phyloP scores from a whole-genome alignment of 1,284 basidiomycete genomes.

The Meripilus lineatus region DNA sequence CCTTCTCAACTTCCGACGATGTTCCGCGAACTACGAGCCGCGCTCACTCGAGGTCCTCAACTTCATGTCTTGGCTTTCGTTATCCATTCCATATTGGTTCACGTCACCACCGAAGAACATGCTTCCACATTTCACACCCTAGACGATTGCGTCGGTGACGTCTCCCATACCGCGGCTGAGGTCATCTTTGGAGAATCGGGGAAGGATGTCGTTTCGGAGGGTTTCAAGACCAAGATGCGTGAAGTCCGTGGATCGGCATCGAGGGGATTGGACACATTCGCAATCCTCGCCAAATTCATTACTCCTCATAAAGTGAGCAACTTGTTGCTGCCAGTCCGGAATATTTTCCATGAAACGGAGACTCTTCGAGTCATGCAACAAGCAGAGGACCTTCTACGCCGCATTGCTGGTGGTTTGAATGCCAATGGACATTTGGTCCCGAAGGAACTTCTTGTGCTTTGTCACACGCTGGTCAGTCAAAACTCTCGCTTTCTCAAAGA shows the following conservation, averaged over 20 bases:
- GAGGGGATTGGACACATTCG: constrained; percentile 82
- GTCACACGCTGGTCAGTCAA: constrained; percentile 87
- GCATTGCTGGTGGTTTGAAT: constrained; percentile 84
- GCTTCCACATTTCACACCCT: constrained; percentile 53
- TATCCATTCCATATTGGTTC: constrained; percentile 77
- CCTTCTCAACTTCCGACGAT: constrained; percentile 70
- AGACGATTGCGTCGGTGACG: constrained; percentile 75
- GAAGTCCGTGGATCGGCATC: constrained; percentile 81
- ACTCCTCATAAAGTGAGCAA: constrained; percentile 74
- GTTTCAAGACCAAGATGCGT: constrained; percentile 92
- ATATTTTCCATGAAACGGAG: constrained; percentile 85
- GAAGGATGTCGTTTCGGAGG: constrained; percentile 85
- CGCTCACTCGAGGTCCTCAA: constrained; percentile 89
- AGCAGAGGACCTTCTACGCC: constrained; percentile 85
- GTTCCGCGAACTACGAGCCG: constrained; percentile 78
- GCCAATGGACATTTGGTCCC: constrained; percentile 74
- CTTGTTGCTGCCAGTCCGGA: constrained; percentile 77
- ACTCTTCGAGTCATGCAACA: constrained; percentile 79
- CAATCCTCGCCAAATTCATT: constrained; percentile 73
- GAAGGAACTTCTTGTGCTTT: constrained; percentile 75
- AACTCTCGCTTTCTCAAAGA: constrained; percentile 82
- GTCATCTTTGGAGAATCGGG: constrained; percentile 95
- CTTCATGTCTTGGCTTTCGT: constrained; percentile 90
- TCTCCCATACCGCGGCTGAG: constrained; percentile 82
- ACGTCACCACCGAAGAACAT: constrained; percentile 66